phyloP scores from a whole-genome alignment of 208 protist species.

The Trypanosoma vivax region DNA sequence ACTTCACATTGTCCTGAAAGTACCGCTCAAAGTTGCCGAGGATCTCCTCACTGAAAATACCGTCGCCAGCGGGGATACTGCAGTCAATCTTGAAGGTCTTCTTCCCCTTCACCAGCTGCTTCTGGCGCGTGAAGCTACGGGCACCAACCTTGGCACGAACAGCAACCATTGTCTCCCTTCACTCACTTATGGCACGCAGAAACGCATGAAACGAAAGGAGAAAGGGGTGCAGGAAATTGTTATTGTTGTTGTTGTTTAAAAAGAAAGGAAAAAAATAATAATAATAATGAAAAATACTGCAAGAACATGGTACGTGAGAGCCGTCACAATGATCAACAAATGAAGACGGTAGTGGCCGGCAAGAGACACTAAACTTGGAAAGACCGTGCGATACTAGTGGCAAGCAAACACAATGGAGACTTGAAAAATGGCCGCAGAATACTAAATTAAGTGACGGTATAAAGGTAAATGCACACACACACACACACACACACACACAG shows the following conservation, averaged over 20 bases:
- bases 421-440: too few species aligned
- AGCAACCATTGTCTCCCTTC: conserved; percentile 68
- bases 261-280: conserved; percentile 4
- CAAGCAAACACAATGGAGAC: too few species aligned
- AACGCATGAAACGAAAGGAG: background rate
- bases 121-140: conserved; percentile 74
- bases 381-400: too few species aligned
- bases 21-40: conserved; percentile 93
- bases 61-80: conserved; percentile 40
- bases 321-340: too few species aligned
- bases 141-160: conserved; percentile 88
- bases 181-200: background rate
- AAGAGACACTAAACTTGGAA: too few species aligned
- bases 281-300: background rate
- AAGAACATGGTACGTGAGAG: background rate
- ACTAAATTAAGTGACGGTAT: too few species aligned
- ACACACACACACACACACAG: too few species aligned
- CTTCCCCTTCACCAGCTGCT: conserved; percentile 85
- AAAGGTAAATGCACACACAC: too few species aligned
- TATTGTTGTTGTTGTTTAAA: background rate
- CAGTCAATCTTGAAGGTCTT: conserved; percentile 82
- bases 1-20: conserved; percentile 96
- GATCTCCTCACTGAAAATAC: conserved; percentile 77
- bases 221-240: conserved; percentile 2
- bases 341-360: too few species aligned